A percentile compares a stretch with the other conserved stretches of the same genome.
These are phyloP conservation scores for Ophidiomyces ophidiicola DNA, from an alignment of 2,329 filamentous ascomycete species.

Conservation along the genomic window DNA sequence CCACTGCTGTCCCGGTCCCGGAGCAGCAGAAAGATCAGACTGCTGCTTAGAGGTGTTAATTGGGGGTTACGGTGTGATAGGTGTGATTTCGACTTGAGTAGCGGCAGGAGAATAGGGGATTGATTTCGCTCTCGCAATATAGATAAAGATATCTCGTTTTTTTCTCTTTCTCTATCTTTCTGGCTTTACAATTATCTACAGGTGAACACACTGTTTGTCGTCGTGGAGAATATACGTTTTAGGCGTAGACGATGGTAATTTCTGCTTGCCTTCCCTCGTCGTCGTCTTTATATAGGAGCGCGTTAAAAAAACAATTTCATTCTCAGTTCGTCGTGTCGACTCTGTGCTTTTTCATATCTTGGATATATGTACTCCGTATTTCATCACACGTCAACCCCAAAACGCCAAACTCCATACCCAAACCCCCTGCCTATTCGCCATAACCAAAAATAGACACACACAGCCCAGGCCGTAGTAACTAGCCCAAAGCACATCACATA, in stretches of 20 bases:
- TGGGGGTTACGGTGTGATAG: not conserved
- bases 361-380: too few relatives aligned
- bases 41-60: too few relatives aligned
- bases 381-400: too few relatives aligned
- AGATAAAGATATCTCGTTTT: constrained; percentile 7
- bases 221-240: not conserved
- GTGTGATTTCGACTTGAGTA: too few relatives aligned
- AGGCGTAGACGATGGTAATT: constrained; percentile 1
- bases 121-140: constrained; percentile 5
- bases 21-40: constrained; percentile 2
- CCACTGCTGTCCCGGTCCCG: not conserved
- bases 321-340: too few relatives aligned
- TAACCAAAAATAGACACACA: constrained; percentile 9
- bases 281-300: too few relatives aligned
- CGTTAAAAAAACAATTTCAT: too few relatives aligned
- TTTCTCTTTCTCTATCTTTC: not conserved
- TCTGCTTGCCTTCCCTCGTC: too few relatives aligned
- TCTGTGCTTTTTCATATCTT: too few relatives aligned
- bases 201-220: not conserved
- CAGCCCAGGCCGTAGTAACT: not conserved
- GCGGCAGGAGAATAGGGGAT: not conserved
- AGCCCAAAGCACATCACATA: constrained; percentile 24
- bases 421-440: not conserved
- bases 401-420: constrained; percentile 6
- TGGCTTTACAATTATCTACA: not conserved